Evolutionary conservation across 2,329 filamentous ascomycete species (phyloP).

Genomic region (Ophiostoma ips): DNA sequence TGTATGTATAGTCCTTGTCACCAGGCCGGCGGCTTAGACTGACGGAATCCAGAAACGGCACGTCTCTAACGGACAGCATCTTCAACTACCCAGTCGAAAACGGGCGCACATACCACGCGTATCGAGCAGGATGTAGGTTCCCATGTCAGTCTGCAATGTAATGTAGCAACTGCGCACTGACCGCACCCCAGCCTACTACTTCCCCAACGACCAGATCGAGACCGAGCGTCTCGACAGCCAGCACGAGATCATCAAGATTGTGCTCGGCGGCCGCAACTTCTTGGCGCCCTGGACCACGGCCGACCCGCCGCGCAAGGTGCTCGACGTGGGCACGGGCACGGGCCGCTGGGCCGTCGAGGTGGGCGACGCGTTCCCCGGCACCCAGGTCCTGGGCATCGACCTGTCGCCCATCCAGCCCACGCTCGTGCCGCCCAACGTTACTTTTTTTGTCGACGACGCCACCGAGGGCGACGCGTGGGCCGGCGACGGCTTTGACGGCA

Average conservation of each 20-base stretch:
- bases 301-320: slow-evolving; percentile 18
- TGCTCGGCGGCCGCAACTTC: slow-evolving; percentile 20
- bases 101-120: slow-evolving; percentile 22
- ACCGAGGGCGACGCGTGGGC: slow-evolving; percentile 32
- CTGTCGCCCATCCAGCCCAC: slow-evolving; percentile 53
- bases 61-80: slow-evolving; percentile 21
- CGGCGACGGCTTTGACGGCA: slow-evolving; percentile 28
- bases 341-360: slow-evolving; percentile 57
- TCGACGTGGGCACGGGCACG: slow-evolving; percentile 34
- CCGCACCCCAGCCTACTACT: slow-evolving; percentile 19
- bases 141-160: no score
- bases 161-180: background rate
- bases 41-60: background rate
- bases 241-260: slow-evolving; percentile 19
- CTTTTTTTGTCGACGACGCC: slow-evolving; percentile 59
- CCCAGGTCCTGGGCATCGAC: slow-evolving; percentile 49
- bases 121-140: slow-evolving; percentile 19
- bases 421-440: slow-evolving; percentile 56
- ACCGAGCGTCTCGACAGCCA: slow-evolving; percentile 20
- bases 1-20: background rate
- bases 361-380: slow-evolving; percentile 44
- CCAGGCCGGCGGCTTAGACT: background rate
- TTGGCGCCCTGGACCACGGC: slow-evolving; percentile 19
- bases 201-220: slow-evolving; percentile 22
- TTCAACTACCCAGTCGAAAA: slow-evolving; percentile 18